Evolutionary conservation across 1,284 basidiomycete genomes (phyloP).

Genomic region (Irpex sp.): DNA sequence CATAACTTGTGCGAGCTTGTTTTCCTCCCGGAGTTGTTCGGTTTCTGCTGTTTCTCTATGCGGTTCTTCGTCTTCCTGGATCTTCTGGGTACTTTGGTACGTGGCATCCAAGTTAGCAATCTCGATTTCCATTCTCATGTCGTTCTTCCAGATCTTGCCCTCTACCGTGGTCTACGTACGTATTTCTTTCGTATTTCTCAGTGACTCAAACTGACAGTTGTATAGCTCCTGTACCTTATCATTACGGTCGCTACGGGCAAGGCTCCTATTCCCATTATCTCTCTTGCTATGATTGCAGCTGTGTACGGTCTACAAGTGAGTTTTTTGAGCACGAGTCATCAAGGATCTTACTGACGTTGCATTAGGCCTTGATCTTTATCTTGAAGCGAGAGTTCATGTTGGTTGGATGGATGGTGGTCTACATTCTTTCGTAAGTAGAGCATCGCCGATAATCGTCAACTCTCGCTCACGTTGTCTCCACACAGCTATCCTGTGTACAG

Average conservation of each 20-base stretch:
- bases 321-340: constrained; percentile 15
- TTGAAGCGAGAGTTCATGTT: constrained; percentile 98
- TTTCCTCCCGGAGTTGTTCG: constrained; percentile 86
- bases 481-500: constrained; percentile 87
- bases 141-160: constrained; percentile 70
- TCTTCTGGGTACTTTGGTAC: constrained; percentile 81
- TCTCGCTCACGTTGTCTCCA: constrained; percentile 6
- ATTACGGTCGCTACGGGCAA: constrained; percentile 68
- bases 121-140: neutral
- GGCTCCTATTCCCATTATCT: constrained; percentile 78
- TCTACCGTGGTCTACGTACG: constrained; percentile 90
- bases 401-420: constrained; percentile 97
- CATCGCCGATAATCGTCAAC: too few species aligned
- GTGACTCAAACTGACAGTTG: neutral
- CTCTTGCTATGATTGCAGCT: constrained; percentile 84
- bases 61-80: constrained; percentile 96
- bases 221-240: constrained; percentile 79
- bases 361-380: constrained; percentile 87
- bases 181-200: constrained; percentile 12
- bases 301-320: constrained; percentile 74
- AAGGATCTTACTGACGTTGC: constrained; percentile 11
- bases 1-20: constrained; percentile 95
- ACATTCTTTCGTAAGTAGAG: constrained; percentile 73
- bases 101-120: too few species aligned
- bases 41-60: constrained; percentile 98